Percentiles rank a stretch among this genome's conserved stretches.
Evolutionary conservation across 805 yeast genomes (phyloP).

Genomic region (Nakazawaea wyomingensis): DNA sequence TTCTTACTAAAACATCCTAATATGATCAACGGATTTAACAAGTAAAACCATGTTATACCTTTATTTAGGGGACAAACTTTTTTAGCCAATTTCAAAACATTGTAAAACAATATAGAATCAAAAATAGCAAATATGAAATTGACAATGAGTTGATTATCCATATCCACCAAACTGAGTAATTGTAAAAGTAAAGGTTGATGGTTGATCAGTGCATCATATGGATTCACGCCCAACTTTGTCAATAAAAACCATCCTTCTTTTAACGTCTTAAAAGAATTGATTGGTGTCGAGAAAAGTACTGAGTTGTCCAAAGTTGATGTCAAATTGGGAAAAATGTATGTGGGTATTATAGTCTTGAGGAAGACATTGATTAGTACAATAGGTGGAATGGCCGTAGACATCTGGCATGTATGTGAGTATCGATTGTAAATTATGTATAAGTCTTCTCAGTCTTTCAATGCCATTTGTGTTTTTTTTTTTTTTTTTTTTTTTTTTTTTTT

Average conservation of each 20-base stretch:
- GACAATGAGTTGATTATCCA: conserved; percentile 18
- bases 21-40: conserved; percentile 77
- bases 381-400: conserved; percentile 5
- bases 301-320: conserved; percentile 37
- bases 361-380: conserved; percentile 19
- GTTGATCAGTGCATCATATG: conserved; percentile 78
- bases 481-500: background rate
- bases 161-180: conserved; percentile 35
- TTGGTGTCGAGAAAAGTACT: conserved; percentile 67
- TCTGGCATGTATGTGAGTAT: no score
- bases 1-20: conserved; percentile 67
- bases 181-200: conserved; percentile 74
- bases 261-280: conserved; percentile 60
- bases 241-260: conserved; percentile 65
- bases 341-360: conserved; percentile 23
- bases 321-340: conserved; percentile 22
- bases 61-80: conserved; percentile 24
- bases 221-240: conserved; percentile 40
- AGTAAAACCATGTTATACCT: conserved; percentile 43
- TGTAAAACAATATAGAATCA: conserved; percentile 55
- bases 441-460: no score
- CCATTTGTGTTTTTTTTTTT: background rate
- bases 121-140: conserved; percentile 47
- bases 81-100: conserved; percentile 44
- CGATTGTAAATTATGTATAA: no score